Percentiles rank a stretch among this genome's conserved stretches.
Conservation (phyloP, 257 asterid genomes). For the Forsythia viridissima region DNA sequence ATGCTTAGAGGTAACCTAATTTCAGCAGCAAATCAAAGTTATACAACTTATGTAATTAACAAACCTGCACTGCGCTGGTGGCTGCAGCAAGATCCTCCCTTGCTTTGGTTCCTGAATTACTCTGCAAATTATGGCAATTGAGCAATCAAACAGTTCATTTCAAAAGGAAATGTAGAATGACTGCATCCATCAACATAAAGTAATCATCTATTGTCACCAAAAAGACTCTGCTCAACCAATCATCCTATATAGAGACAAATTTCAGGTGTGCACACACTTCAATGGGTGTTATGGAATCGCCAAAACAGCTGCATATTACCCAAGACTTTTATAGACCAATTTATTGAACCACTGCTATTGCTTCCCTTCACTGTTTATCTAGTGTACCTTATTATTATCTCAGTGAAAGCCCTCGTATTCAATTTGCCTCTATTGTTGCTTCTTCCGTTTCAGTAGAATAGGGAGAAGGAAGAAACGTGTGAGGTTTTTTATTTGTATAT, state of each 20-base stretch:
- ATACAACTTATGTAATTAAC: slow-evolving; percentile 22
- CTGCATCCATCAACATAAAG: slow-evolving; percentile 9
- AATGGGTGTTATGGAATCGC: background rate
- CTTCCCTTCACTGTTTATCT: background rate
- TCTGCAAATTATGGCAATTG: slow-evolving; percentile 45
- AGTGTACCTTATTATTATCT: background rate
- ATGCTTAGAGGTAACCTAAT: slow-evolving; percentile 18
- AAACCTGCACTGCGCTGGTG: slow-evolving; percentile 90
- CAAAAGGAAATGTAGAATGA: slow-evolving; percentile 21
- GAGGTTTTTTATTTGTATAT: background rate
- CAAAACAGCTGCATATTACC: background rate
- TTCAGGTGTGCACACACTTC: background rate
- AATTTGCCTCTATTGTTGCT: background rate
- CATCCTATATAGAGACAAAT: background rate
- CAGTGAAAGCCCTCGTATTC: background rate
- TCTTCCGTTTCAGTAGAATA: background rate
- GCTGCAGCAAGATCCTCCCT: slow-evolving; percentile 99
- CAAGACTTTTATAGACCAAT: background rate
- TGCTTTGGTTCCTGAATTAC: slow-evolving; percentile 97
- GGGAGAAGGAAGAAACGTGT: background rate
- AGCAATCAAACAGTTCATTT: slow-evolving; percentile 15
- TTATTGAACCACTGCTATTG: background rate
- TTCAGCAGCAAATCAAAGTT: slow-evolving; percentile 20
- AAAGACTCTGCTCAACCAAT: background rate
- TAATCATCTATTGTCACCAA: background rate